Conservation (phyloP, 2,329 filamentous ascomycete genomes). For the Arthroderma uncinatum region DNA sequence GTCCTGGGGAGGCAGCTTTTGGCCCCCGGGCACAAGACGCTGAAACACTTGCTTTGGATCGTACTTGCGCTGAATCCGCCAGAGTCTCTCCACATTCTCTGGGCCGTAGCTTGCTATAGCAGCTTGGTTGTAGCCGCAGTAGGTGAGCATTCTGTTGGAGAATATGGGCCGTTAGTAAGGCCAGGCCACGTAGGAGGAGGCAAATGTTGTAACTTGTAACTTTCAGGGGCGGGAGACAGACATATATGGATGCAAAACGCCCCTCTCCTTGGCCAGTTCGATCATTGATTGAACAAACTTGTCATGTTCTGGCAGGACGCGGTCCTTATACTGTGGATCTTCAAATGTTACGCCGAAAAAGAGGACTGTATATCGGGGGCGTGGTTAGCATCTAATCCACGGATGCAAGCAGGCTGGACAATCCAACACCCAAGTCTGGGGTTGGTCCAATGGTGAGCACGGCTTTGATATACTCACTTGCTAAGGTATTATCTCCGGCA, state of each 20-base stretch:
- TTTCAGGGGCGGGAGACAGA: background rate
- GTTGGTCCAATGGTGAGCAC: background rate
- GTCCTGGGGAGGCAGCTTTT: conserved; percentile 7
- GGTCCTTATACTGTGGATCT: background rate
- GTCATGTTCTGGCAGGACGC: conserved; percentile 3
- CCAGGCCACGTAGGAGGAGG: background rate
- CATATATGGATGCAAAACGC: conserved; percentile 5
- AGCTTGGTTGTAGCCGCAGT: conserved; percentile 7
- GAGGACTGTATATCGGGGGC: conserved; percentile 1
- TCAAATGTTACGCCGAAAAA: conserved; percentile 8
- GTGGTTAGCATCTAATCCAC: background rate
- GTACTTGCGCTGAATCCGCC: conserved; percentile 6
- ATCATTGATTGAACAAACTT: conserved; percentile 8
- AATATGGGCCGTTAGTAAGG: background rate
- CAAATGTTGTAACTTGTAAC: background rate
- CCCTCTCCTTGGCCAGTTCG: conserved; percentile 2
- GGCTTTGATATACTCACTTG: background rate
- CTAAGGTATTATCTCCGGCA: background rate
- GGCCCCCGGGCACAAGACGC: conserved; percentile 9
- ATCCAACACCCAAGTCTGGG: no score
- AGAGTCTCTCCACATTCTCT: conserved; percentile 7
- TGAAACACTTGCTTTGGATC: conserved; percentile 9
- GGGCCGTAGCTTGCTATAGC: conserved; percentile 9
- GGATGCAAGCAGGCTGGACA: background rate
- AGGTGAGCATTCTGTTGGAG: conserved; percentile 6